These are phyloP conservation scores for Bipolaris victoriae DNA, from an alignment of 2,329 filamentous ascomycete genomes.

Conservation along the genomic window DNA sequence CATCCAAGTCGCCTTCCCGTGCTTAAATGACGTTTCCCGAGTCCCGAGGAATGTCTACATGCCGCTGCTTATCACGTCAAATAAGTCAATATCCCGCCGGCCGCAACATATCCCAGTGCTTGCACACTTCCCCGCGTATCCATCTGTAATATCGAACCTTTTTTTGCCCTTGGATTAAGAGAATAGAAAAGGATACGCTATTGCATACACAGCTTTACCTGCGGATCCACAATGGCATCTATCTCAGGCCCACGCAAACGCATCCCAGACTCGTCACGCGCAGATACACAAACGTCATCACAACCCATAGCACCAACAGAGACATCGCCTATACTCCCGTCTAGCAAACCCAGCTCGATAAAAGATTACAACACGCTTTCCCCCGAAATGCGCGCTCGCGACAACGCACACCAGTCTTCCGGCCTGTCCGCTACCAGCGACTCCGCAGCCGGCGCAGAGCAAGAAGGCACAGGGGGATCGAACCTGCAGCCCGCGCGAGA, in stretches of 20 bases:
- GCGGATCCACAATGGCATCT: conserved; percentile 3
- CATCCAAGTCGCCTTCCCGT: conserved; percentile 3
- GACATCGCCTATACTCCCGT: conserved; percentile 33
- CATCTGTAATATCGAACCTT: too few species aligned
- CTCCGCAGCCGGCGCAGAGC: not conserved
- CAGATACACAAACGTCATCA: conserved; percentile 2
- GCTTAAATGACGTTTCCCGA: conserved; percentile 7
- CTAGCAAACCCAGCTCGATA: not conserved
- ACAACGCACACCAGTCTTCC: not conserved
- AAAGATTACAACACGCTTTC: conserved; percentile 38
- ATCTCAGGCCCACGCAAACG: conserved; percentile 21
- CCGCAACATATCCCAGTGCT: not conserved
- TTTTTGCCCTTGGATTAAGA: too few species aligned
- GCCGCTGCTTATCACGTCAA: not conserved
- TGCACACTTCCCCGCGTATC: too few species aligned
- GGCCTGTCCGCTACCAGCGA: not conserved
- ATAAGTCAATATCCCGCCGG: not conserved
- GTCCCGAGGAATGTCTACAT: not conserved
- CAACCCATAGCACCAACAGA: conserved; percentile 37
- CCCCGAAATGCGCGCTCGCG: conserved; percentile 8
- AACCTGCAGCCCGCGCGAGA: conserved; percentile 1
- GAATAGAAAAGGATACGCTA: too few species aligned
- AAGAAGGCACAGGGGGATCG: conserved; percentile 6
- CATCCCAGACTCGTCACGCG: conserved; percentile 7
- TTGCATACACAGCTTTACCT: too few species aligned